Evolutionary conservation across 129 eudicot species (phyloP).

Genomic region (Heracleum sosnowskyi): DNA sequence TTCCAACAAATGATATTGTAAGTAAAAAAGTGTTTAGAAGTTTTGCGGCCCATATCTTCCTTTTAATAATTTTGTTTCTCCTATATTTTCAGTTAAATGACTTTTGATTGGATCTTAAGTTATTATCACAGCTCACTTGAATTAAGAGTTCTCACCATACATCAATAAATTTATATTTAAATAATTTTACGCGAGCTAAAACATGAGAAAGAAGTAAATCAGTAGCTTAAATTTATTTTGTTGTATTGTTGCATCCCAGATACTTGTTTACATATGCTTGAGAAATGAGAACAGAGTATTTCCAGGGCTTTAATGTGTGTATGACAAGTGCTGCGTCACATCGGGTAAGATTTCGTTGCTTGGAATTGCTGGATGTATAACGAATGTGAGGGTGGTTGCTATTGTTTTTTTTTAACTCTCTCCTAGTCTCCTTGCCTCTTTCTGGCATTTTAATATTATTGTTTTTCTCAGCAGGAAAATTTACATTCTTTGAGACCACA

Average conservation of each 20-base stretch:
- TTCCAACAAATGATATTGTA: constrained; percentile 24
- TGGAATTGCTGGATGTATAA: constrained; percentile 5
- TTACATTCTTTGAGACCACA: neutral
- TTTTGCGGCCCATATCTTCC: neutral
- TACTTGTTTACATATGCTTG: neutral
- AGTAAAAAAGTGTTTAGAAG: constrained; percentile 7
- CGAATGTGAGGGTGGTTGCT: neutral
- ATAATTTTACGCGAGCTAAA: neutral
- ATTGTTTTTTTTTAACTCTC: too few species aligned
- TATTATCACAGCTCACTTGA: neutral
- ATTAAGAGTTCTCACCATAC: neutral
- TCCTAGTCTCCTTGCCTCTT: neutral
- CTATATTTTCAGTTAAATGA: neutral
- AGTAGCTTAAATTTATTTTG: neutral
- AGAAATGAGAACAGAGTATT: too few species aligned
- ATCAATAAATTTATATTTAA: neutral
- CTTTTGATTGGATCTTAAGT: neutral
- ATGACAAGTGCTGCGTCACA: neutral
- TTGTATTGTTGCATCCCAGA: neutral
- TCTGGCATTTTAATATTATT: neutral
- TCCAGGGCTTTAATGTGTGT: neutral
- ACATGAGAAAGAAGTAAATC: neutral
- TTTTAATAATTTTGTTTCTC: neutral
- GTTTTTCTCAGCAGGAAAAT: neutral
- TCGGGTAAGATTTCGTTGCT: neutral